These are phyloP conservation scores for Apiospora koreana DNA, from an alignment of 2,329 filamentous ascomycete species.

Conservation along the genomic window DNA sequence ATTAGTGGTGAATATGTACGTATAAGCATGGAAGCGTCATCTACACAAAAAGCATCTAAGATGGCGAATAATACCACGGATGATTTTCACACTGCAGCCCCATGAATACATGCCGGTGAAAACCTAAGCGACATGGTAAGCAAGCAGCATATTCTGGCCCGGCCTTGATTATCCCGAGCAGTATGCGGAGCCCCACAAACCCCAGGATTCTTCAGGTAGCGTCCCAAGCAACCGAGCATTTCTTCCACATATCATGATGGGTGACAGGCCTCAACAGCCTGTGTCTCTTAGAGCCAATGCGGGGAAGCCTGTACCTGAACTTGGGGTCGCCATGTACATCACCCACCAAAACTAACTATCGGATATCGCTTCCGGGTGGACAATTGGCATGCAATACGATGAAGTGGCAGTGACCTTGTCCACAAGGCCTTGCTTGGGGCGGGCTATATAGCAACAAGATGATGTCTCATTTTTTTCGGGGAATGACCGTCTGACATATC, in stretches of 20 bases:
- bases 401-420: neutral
- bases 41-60: neutral
- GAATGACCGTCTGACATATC: neutral
- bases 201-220: neutral
- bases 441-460: neutral
- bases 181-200: conserved; percentile 14
- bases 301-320: conserved; percentile 2
- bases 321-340: neutral
- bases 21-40: neutral
- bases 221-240: neutral
- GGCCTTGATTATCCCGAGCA: conserved; percentile 16
- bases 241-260: conserved; percentile 18
- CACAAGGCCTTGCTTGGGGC: neutral
- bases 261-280: neutral
- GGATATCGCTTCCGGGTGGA: neutral
- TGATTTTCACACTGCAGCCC: neutral
- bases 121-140: neutral
- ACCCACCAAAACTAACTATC: neutral
- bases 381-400: neutral
- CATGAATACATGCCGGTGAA: neutral
- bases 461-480: neutral
- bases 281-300: neutral
- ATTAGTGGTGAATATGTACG: neutral
- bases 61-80: neutral
- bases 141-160: neutral